These are phyloP conservation scores for Plasmodium falciparum DNA, from an alignment of 169 alveolate species.

Conservation along the genomic window DNA sequence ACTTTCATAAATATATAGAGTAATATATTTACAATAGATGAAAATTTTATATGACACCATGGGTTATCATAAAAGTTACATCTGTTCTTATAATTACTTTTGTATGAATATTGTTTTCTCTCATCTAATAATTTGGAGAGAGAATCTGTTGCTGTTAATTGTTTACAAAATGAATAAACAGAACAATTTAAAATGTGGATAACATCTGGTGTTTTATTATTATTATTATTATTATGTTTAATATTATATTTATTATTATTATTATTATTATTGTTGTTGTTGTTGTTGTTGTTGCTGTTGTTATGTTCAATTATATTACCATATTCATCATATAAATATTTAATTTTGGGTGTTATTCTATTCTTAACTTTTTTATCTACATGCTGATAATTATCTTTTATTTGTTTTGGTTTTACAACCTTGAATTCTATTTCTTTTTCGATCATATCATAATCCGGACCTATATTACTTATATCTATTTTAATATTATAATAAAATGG, in stretches of 20 bases:
- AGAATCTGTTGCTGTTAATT: no score
- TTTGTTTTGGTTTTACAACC: conserved; percentile 2
- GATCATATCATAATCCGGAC: background rate
- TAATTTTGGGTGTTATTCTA: conserved; percentile 65
- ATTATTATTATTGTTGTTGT: no score
- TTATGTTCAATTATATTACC: conserved; percentile 49
- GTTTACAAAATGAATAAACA: background rate
- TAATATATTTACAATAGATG: no score
- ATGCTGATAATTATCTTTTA: conserved; percentile 1
- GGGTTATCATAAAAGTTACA: no score
- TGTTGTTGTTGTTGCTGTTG: background rate
- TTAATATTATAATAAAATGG: conserved; percentile 39
- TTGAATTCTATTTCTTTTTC: conserved; percentile 11
- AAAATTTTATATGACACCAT: no score
- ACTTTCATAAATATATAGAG: no score
- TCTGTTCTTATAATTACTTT: no score
- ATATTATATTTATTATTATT: no score
- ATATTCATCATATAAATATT: conserved; percentile 60
- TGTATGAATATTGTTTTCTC: no score
- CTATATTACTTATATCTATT: conserved; percentile 28
- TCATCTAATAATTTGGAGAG: no score
- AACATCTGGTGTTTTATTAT: conserved; percentile 24
- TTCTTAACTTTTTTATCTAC: conserved; percentile 44
- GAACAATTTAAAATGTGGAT: conserved; percentile 36
- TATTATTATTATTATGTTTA: no score